Percentiles rank a stretch among this genome's conserved stretches.
Evolutionary conservation across 176 grass and related monocot species (phyloP).

Genomic region (Musa troglodytarum): DNA sequence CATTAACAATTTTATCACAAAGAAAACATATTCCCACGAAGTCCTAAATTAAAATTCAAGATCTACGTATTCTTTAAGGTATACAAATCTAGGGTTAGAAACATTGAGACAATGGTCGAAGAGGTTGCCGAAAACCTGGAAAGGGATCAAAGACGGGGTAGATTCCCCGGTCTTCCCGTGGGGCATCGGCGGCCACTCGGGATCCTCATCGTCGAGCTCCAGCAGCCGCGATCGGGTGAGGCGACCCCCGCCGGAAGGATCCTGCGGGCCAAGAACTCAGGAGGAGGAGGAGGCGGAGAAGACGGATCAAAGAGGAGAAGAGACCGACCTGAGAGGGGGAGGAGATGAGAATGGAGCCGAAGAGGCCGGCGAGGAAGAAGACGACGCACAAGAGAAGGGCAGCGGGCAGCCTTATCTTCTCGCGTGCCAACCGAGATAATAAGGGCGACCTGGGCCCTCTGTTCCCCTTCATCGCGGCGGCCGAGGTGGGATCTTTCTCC

Average conservation of each 20-base stretch:
- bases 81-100: background rate
- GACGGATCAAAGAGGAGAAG: background rate
- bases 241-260: conserved; percentile 28
- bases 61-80: background rate
- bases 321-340: conserved; percentile 7
- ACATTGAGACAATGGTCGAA: background rate
- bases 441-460: conserved; percentile 1
- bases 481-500: background rate
- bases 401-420: conserved; percentile 58
- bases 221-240: conserved; percentile 24
- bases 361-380: conserved; percentile 87
- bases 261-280: background rate
- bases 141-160: conserved; percentile 38
- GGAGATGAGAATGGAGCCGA: conserved; percentile 64
- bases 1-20: background rate
- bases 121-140: conserved; percentile 31
- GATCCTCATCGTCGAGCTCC: conserved; percentile 5
- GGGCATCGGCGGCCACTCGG: conserved; percentile 49
- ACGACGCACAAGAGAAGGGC: conserved; percentile 66
- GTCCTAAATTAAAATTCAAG: background rate
- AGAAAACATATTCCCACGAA: background rate
- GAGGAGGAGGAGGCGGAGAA: conserved; percentile 25
- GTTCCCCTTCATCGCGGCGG: conserved; percentile 13
- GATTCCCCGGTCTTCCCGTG: conserved; percentile 56
- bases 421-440: conserved; percentile 7